Evolutionary conservation across 495 filamentous ascomycete genomes (phyloP).

Genomic region (Pseudomonodictys pantanalensis): DNA sequence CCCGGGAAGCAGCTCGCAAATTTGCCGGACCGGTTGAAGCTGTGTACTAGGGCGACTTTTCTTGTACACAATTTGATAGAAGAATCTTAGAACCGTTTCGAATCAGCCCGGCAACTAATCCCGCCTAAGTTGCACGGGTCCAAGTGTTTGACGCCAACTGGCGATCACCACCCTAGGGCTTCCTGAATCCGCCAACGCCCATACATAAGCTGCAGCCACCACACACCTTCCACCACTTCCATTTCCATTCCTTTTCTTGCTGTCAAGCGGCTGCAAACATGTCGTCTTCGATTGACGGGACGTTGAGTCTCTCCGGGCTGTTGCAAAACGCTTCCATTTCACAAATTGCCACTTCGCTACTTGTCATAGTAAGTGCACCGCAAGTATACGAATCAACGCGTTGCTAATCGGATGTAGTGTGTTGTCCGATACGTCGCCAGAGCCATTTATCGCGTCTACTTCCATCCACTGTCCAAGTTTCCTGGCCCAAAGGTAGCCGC

Average conservation of each 20-base stretch:
- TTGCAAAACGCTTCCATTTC: neutral
- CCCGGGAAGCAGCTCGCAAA: no score
- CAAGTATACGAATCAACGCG: neutral
- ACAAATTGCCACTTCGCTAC: neutral
- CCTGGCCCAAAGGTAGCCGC: constrained; percentile 46
- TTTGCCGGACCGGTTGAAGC: no score
- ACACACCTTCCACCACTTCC: no score
- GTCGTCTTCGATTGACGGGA: neutral
- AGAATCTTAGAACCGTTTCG: no score
- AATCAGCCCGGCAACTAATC: no score
- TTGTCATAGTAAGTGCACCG: neutral
- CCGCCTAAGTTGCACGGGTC: no score
- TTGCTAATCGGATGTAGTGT: neutral
- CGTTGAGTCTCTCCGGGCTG: neutral
- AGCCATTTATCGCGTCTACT: constrained; percentile 46
- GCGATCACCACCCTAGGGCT: no score
- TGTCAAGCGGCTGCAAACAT: neutral
- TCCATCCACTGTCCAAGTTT: constrained; percentile 46
- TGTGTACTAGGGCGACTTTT: no score
- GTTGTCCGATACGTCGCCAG: constrained; percentile 5
- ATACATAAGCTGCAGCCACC: no score
- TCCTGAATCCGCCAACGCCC: no score
- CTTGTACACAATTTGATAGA: no score
- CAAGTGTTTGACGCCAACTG: no score
- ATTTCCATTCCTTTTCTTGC: neutral